A percentile compares a stretch with the other conserved stretches of the same genome.
Evolutionary conservation across 2,329 filamentous ascomycete genomes (phyloP).

Genomic region (Botrytis fabae): DNA sequence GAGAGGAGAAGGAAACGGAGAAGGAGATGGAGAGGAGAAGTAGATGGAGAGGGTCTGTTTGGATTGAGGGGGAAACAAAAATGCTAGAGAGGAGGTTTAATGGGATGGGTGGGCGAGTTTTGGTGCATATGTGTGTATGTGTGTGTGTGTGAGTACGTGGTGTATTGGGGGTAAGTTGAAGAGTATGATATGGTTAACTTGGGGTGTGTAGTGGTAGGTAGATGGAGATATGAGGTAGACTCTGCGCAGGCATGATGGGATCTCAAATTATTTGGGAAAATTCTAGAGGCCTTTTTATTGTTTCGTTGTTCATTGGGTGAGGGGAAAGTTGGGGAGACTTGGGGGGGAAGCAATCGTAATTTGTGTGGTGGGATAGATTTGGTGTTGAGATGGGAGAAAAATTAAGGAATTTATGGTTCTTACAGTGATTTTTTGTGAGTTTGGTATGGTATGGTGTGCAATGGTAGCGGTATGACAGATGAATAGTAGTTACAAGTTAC

Average conservation of each 20-base stretch:
- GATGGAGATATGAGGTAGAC: background rate
- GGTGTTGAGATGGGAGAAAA: background rate
- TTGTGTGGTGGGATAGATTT: background rate
- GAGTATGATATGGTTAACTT: background rate
- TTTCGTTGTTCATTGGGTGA: background rate
- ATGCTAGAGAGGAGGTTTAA: background rate
- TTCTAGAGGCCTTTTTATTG: fast-evolving
- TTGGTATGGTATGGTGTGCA: background rate
- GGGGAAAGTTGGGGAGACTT: background rate
- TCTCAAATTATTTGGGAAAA: background rate
- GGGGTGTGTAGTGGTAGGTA: background rate
- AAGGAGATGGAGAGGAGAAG: too few relatives aligned
- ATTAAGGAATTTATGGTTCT: background rate
- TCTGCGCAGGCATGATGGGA: background rate
- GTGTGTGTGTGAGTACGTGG: too few relatives aligned
- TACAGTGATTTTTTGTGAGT: background rate
- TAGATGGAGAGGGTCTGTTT: background rate
- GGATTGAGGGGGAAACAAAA: background rate
- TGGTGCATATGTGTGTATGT: background rate
- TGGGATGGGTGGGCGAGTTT: background rate
- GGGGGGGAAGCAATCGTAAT: background rate
- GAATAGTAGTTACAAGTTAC: background rate
- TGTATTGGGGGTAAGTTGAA: background rate
- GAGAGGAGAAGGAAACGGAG: too few relatives aligned
- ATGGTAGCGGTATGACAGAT: background rate